Evolutionary conservation across 2,329 filamentous ascomycete species (phyloP).

Genomic region (Macrophomina phaseolina): DNA sequence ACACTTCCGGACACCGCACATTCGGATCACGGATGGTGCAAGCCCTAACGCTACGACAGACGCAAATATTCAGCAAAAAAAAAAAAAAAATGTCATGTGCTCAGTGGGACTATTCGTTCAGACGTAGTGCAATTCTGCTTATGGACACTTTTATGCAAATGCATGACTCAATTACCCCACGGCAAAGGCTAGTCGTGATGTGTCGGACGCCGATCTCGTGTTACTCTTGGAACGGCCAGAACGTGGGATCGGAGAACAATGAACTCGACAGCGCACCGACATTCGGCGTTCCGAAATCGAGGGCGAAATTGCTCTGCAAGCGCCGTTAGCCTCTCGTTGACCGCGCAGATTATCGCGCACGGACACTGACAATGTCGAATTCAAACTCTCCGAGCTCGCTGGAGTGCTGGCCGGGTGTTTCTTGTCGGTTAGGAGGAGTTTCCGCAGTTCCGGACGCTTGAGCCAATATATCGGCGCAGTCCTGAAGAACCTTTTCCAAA

Average conservation of each 20-base stretch:
- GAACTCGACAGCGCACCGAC: neutral
- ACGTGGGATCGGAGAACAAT: neutral
- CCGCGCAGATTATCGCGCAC: no score
- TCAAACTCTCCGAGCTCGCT: neutral
- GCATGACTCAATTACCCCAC: neutral
- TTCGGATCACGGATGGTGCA: slow-evolving; percentile 40
- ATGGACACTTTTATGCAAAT: no score
- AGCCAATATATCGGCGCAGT: neutral
- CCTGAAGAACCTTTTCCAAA: slow-evolving; percentile 2
- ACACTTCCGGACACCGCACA: slow-evolving; percentile 50
- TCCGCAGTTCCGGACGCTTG: neutral
- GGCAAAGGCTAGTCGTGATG: neutral
- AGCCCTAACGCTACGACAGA: slow-evolving; percentile 37
- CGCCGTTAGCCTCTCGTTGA: neutral
- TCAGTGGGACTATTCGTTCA: no score
- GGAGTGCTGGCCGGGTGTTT: neutral
- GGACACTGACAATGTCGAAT: neutral
- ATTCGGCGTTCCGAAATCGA: neutral
- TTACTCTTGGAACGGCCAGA: slow-evolving; percentile 6
- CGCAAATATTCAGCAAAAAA: slow-evolving; percentile 49
- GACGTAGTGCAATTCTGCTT: no score
- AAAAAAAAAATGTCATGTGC: no score
- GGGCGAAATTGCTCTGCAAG: neutral
- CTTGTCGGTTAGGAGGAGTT: neutral
- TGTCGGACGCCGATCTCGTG: neutral